Evolutionary conservation across 2,329 filamentous ascomycete genomes (phyloP).

Genomic region (Orbilia brochopaga): DNA sequence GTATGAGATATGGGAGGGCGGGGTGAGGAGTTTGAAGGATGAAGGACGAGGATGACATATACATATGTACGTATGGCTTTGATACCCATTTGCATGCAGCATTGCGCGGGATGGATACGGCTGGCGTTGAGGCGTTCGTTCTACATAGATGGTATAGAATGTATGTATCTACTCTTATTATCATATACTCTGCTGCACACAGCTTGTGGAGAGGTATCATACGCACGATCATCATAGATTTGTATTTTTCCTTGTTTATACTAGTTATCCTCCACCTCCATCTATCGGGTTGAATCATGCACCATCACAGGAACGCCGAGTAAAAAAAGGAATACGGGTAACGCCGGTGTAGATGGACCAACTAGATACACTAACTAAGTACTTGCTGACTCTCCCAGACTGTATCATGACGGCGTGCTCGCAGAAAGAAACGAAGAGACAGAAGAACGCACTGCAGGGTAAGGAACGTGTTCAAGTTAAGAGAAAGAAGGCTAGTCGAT

Average conservation of each 20-base stretch:
- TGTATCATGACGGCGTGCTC: background rate
- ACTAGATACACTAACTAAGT: too few species aligned
- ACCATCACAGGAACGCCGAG: too few species aligned
- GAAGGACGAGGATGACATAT: conserved; percentile 5
- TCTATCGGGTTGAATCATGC: too few species aligned
- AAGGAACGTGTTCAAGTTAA: background rate
- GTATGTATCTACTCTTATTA: too few species aligned
- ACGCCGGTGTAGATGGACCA: too few species aligned
- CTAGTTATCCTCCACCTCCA: too few species aligned
- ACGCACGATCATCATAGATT: too few species aligned
- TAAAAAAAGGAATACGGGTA: too few species aligned
- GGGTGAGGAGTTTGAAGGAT: conserved; percentile 56
- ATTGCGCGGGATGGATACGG: too few species aligned
- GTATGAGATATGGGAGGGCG: conserved; percentile 76
- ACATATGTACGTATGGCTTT: conserved; percentile 6
- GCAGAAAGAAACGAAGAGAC: conserved; percentile 3
- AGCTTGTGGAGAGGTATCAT: too few species aligned
- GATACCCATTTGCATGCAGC: conserved; percentile 32
- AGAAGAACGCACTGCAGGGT: background rate
- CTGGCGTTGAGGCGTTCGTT: conserved; percentile 13
- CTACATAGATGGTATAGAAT: conserved; percentile 6
- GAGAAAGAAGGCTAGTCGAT: conserved; percentile 30
- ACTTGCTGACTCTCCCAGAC: background rate
- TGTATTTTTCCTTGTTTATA: too few species aligned
- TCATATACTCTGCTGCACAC: too few species aligned